Base-by-base conservation (phyloP, 139 green algal species). In the Pseudopediastrum boryanum region DNA sequence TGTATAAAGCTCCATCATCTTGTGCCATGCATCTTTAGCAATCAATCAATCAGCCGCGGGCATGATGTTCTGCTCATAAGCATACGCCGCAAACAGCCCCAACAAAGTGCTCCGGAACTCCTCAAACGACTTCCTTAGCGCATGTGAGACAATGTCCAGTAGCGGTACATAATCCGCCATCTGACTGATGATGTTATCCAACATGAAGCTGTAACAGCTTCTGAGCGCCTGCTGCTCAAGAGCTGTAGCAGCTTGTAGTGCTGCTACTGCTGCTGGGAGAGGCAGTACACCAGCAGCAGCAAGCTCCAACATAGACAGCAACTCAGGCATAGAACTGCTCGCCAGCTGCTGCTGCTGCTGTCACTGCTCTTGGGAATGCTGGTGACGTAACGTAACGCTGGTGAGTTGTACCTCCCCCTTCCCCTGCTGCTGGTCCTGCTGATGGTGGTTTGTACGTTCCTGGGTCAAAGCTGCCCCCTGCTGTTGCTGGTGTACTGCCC, bases 21-120 rank as follows among this genome's bases (percentile, higher is more conserved):
- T 1, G 23, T 61, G 1, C 23, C 23, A 23, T 61, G 62, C 35
- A 23, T 21, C 35, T 25, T 21, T 71, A 21, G 33, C 46, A 9
- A 43, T 31, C 6, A 42, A 62, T 35, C 48, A 64, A 64, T 84
- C 73, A 0, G 83, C 83, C 4, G 65, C 68, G 25, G 19, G 19
- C 72, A 87, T 82, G 73, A 87, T 87, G 46, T 73, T 72, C 16
- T 61, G 54, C 66, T 87, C 83, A 73, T 84, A 87, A 0, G 77
- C 83, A 29, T 52, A 80, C 7, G 72, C 68, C 13, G 65, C 73
- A 61, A 87, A 73, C 65, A 87, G 78, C 8, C 72, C 72, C 71
- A 87, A 48, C 66, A 87, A 73, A 48, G 83, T 84, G 39, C 73
- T 61, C 2, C 83, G 61, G 71, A 85, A 81, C 63, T 85, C 80